Percentiles rank a stretch among this genome's conserved stretches.
These are phyloP conservation scores for Boletales sp. DNA, from an alignment of 768 basidiomycete genomes.

Conservation along the genomic window DNA sequence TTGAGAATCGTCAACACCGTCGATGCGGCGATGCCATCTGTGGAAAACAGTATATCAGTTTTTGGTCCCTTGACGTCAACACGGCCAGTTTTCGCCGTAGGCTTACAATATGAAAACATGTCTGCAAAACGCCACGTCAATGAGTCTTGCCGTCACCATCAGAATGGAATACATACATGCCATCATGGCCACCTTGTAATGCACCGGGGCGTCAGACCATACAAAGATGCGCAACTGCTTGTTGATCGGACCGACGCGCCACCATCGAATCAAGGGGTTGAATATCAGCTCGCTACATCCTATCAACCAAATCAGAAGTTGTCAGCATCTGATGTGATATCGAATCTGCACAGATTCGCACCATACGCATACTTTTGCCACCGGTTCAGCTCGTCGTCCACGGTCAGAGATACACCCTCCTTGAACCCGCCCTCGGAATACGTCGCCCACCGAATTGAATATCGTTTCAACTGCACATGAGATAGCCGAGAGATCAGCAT, in stretches of 20 bases:
- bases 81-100: slow-evolving; percentile 3
- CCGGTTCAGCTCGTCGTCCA: slow-evolving; percentile 88
- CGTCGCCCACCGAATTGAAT: slow-evolving; percentile 60
- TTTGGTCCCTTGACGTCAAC: not conserved
- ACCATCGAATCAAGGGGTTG: slow-evolving; percentile 79
- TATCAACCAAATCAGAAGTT: slow-evolving; percentile 16
- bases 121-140: slow-evolving; percentile 24
- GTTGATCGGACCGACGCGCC: slow-evolving; percentile 76
- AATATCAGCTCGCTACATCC: slow-evolving; percentile 62
- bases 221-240: slow-evolving; percentile 73
- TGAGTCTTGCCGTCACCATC: not conserved
- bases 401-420: slow-evolving; percentile 90
- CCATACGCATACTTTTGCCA: slow-evolving; percentile 92
- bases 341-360: slow-evolving; percentile 13
- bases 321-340: slow-evolving; percentile 16
- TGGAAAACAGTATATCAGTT: not conserved
- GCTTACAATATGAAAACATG: slow-evolving; percentile 52
- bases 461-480: slow-evolving; percentile 15
- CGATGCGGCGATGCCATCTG: slow-evolving; percentile 60
- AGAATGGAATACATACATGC: slow-evolving; percentile 38
- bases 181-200: slow-evolving; percentile 72
- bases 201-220: slow-evolving; percentile 75
- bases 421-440: slow-evolving; percentile 87
- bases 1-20: slow-evolving; percentile 63
- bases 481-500: slow-evolving; percentile 20